These are phyloP conservation scores for Talaromyces sp. DNA, from an alignment of 2,329 filamentous ascomycete genomes.

Conservation along the genomic window DNA sequence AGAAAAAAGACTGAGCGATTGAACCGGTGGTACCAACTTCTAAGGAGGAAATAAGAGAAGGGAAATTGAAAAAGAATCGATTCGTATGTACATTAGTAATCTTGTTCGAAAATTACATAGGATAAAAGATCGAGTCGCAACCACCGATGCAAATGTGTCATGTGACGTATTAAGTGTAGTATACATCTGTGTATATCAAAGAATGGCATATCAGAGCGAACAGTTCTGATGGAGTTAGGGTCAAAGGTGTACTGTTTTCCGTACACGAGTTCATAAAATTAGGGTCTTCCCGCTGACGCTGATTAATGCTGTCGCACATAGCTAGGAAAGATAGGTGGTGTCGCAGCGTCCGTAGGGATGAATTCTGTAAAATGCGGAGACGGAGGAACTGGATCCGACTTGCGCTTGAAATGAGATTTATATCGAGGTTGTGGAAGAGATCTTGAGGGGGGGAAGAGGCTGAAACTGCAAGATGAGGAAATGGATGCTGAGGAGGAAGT, in stretches of 20 bases:
- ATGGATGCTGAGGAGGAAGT: slow-evolving; percentile 2
- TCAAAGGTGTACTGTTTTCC: neutral
- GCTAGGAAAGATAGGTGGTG: slow-evolving; percentile 16
- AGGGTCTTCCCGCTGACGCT: neutral
- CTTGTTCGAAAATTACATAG: neutral
- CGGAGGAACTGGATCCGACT: slow-evolving; percentile 19
- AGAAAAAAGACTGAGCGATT: no score
- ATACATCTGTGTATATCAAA: neutral
- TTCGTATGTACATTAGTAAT: neutral
- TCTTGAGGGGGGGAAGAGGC: slow-evolving; percentile 10
- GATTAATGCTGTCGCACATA: slow-evolving; percentile 9
- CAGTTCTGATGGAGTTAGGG: neutral
- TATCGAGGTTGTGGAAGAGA: slow-evolving; percentile 12
- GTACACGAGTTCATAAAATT: neutral
- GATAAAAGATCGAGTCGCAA: neutral
- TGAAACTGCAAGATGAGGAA: slow-evolving; percentile 12
- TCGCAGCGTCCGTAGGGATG: slow-evolving; percentile 8
- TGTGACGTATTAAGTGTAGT: neutral
- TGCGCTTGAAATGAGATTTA: slow-evolving; percentile 17
- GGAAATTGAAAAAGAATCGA: no score
- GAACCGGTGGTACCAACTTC: no score
- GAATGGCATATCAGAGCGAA: neutral
- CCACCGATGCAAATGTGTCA: slow-evolving; percentile 9
- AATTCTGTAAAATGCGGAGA: slow-evolving; percentile 21
- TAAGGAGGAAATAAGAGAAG: no score